Base-by-base conservation (phyloP, 495 filamentous ascomycete genomes). In the Evansstolkia leycettana region DNA sequence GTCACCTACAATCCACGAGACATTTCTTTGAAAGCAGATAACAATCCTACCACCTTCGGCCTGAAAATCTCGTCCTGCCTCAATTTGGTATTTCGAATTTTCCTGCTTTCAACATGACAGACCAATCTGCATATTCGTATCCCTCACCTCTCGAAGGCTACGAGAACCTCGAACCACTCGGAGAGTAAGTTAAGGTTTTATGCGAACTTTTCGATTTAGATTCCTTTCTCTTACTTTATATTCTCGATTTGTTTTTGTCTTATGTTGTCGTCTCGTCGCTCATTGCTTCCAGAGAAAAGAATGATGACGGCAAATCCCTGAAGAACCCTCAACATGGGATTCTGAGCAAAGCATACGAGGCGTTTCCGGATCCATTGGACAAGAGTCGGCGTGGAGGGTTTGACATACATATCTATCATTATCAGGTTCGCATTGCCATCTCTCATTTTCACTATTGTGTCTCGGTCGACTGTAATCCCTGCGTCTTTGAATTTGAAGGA, bases 321-420 rank as follows among this genome's bases (percentile, higher is more conserved):
- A 58, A 60, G 27, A 84, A 85, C 41, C 70, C 68, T 0, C 58
- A 68, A 33, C 67, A 65, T 9, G 72, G 65, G 7, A 50, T 61
- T 1, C 49, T 72, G 28, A 84, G 79, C 49, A 60, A 65, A 39
- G 69, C 77, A 13, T 88, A 86, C 43, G 61, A 73, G 17, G 56
- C 61, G 30, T 88, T 86, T 28, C 52, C 64, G 0, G 69, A 75
- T 8, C 81, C 82, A 0, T 54, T 85, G 6, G 56, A 70, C 17
- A 84, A 80, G 34, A 70, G 60, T 8, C 50, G 48, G 5, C 62
- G 72, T 7, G 78, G 80, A 18, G 71, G 72, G 8, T 77, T 76
- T 45, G 85, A 93, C 52, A 56, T 87, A 5, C 86, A 93, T 57
- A 78, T 94, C 46, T 92, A 90, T 57, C 78, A 80, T 48, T 75